Conservation (phyloP, 1,284 basidiomycete genomes). For the Rhodotorula sp. region DNA sequence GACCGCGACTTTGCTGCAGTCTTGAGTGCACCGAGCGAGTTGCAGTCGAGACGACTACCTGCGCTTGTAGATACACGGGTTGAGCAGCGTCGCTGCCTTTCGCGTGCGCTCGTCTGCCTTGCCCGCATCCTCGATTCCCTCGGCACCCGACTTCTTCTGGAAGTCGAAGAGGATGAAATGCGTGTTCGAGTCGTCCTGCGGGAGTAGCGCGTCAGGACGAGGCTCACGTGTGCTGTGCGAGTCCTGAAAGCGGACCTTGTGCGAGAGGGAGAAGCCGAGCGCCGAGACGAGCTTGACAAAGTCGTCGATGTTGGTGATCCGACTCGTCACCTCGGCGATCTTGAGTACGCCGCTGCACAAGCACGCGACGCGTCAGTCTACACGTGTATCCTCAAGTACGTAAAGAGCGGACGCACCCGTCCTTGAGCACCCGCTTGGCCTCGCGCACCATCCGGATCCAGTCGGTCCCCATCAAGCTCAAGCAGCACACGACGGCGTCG, state of each 20-base stretch:
- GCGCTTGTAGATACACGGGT: conserved; percentile 96
- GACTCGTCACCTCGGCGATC: conserved; percentile 93
- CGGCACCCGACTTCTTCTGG: conserved; percentile 58
- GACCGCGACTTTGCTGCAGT: too few species aligned
- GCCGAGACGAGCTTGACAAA: conserved; percentile 71
- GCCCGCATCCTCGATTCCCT: conserved; percentile 53
- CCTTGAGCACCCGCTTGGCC: conserved; percentile 79
- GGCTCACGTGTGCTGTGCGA: too few species aligned
- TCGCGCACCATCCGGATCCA: conserved; percentile 90
- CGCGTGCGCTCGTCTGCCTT: conserved; percentile 67
- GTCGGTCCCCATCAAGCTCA: conserved; percentile 96
- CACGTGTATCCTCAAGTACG: not conserved
- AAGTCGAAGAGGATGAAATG: conserved; percentile 89
- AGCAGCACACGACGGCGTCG: conserved; percentile 87
- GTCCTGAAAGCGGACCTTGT: conserved; percentile 67
- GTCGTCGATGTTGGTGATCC: conserved; percentile 71
- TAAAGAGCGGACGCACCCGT: conserved; percentile 62
- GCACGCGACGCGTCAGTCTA: not conserved
- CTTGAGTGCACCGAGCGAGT: too few species aligned
- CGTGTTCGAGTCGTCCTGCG: conserved; percentile 74
- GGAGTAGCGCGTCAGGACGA: conserved; percentile 54
- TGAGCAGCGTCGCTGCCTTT: conserved; percentile 67
- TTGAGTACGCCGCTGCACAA: conserved; percentile 73
- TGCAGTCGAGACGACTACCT: conserved; percentile 56
- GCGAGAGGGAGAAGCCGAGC: conserved; percentile 76